A percentile compares a stretch with the other conserved stretches of the same genome.
phyloP scores from a whole-genome alignment of 352 stramenopile genomes.

The Phytopythium kandeliae region DNA sequence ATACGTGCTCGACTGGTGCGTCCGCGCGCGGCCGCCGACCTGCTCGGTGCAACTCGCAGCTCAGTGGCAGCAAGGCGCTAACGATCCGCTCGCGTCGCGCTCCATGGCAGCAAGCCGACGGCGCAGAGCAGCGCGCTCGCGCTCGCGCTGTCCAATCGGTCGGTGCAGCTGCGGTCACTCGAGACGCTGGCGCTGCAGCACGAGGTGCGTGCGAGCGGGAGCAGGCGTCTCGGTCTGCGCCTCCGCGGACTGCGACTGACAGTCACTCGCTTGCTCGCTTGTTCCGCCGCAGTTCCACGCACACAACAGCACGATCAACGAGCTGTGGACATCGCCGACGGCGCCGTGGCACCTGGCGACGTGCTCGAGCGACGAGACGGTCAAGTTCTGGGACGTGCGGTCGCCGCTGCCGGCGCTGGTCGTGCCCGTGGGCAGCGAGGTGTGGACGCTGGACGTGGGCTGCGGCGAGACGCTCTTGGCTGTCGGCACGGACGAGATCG shows the following conservation, averaged over 20 bases:
- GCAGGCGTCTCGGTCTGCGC: too few species aligned
- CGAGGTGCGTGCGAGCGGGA: conserved; percentile 21
- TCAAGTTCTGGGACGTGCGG: conserved; percentile 85
- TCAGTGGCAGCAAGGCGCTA: not conserved
- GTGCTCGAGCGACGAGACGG: conserved; percentile 80
- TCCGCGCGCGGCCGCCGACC: not conserved
- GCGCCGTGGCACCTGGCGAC: conserved; percentile 67
- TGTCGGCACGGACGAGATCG: conserved; percentile 65
- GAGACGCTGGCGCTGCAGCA: conserved; percentile 59
- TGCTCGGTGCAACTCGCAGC: not conserved
- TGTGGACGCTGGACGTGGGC: conserved; percentile 78
- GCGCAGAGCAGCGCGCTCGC: conserved; percentile 50
- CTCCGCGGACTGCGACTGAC: too few species aligned
- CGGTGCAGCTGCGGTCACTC: conserved; percentile 62
- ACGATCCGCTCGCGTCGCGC: too few species aligned
- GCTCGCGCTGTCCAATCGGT: conserved; percentile 60
- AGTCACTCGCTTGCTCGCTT: not conserved
- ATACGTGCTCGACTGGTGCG: conserved; percentile 75
- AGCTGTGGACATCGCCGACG: conserved; percentile 67
- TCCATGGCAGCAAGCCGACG: conserved; percentile 41
- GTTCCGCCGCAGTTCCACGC: conserved; percentile 40
- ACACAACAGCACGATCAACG: conserved; percentile 76
- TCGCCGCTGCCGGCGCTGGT: conserved; percentile 47
- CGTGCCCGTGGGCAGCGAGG: conserved; percentile 57
- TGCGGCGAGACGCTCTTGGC: conserved; percentile 73